Evolutionary conservation across 2,329 filamentous ascomycete genomes (phyloP), one percentile per base, ranked within the genome.

Genomic region (Trichoderma sp.): DNA sequence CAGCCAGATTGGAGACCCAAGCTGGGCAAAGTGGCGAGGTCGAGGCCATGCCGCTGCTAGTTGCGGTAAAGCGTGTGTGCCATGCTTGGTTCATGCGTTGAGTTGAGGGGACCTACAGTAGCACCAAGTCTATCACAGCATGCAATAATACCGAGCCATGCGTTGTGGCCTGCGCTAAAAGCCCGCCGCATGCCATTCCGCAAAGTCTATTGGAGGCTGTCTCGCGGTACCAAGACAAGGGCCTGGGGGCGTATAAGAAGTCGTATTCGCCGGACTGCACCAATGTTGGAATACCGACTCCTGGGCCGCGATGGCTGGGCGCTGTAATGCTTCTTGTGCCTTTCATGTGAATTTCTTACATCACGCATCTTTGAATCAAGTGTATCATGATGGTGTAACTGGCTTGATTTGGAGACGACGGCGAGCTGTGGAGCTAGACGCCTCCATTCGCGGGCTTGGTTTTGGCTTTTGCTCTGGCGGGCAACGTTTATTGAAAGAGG

Each of bases 321-420:
- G 10, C 2, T 7, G 34, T 4, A n/a, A 8, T 3, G n/a, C 6
- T 18, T n/a, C 39, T 43, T 5, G 37, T 60, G 24, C 8, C 14
- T 46, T 60, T 49, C 7, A 60, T 32, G 59, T 16, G 24, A 49
- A n/a, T n/a, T n/a, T n/a, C n/a, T n/a, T n/a, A n/a, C n/a, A n/a
- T n/a, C n/a, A n/a, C n/a, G n/a, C n/a, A n/a, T n/a, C n/a, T 13
- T 5, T 24, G 32, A 6, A 26, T 46, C 6, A 8, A 5, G 13
- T 30, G 34, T 49, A 49, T 58, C 63, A 66, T 66, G 16, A 49
- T 66, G 63, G 63, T 66, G 63, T 66, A 66, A 58, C 51, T 26
- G 37, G 63, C 63, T 66, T 58, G 63, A 66, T 37, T 37, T 52
- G 46, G 46, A 61, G 28, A 28, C 21, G 8, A 21, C 21, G 49